phyloP scores from a whole-genome alignment of 768 basidiomycete genomes.

The Leccinellum rugosiceps region DNA sequence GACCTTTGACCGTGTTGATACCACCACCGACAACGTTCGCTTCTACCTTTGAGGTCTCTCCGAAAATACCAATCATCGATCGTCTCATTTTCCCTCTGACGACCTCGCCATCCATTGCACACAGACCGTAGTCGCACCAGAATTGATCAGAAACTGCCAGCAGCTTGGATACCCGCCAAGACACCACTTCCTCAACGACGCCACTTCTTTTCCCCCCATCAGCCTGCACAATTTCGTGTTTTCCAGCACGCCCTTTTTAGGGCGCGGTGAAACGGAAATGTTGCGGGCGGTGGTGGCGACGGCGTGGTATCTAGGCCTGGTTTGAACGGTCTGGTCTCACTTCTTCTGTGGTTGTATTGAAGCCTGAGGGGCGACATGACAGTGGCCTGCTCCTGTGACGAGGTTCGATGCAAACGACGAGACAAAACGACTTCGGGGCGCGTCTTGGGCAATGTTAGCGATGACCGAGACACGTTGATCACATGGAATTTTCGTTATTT shows the following conservation, averaged over 20 bases:
- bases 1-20: not conserved
- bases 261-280: slow-evolving; percentile 11
- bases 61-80: not conserved
- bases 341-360: not conserved
- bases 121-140: not conserved
- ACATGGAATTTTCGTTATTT: not conserved
- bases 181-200: not conserved
- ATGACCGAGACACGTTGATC: not conserved
- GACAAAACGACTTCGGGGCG: slow-evolving; percentile 1
- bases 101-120: not conserved
- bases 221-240: slow-evolving; percentile 9
- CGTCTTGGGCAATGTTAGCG: not conserved
- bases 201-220: not conserved
- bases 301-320: not conserved
- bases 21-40: not conserved
- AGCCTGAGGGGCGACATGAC: too few species aligned
- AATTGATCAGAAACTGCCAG: not conserved
- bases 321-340: not conserved
- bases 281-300: slow-evolving; percentile 5
- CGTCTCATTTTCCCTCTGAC: not conserved
- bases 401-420: not conserved
- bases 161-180: not conserved
- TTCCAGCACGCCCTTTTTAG: slow-evolving; percentile 17
- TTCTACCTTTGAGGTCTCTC: not conserved
- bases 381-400: not conserved